These are phyloP conservation scores for Penicillium sp. DNA, from an alignment of 2,329 filamentous ascomycete genomes.

Conservation along the genomic window DNA sequence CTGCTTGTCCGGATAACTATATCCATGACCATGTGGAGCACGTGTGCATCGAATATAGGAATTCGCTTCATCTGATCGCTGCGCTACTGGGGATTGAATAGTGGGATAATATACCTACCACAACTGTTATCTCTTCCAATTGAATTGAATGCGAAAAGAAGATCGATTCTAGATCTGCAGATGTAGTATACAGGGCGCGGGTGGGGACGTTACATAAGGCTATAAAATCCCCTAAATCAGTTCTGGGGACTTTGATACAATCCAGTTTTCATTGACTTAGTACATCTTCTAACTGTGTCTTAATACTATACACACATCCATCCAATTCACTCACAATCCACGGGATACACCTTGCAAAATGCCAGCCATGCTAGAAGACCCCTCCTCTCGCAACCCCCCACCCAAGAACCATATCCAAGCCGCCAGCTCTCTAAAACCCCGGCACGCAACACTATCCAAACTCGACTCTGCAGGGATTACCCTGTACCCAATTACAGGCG, in stretches of 20 bases:
- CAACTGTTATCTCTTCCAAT: neutral
- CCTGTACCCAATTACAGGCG: constrained; percentile 27
- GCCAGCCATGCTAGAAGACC: constrained; percentile 37
- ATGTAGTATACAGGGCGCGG: neutral
- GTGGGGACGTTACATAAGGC: neutral
- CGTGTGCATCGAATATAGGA: neutral
- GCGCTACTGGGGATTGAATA: neutral
- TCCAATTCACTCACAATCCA: too few relatives aligned
- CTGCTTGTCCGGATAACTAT: neutral
- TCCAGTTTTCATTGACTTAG: neutral
- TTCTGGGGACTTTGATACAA: neutral
- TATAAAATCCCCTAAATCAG: neutral
- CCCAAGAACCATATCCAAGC: constrained; percentile 18
- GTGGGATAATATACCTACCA: too few relatives aligned
- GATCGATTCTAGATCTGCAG: too few relatives aligned
- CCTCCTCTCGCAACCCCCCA: constrained; percentile 25
- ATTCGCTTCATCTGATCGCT: neutral
- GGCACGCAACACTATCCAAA: constrained; percentile 25
- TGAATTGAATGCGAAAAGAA: neutral
- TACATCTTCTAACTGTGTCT: neutral
- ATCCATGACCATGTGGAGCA: neutral
- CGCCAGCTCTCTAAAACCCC: constrained; percentile 22
- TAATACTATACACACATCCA: neutral
- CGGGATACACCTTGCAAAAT: constrained; percentile 18
- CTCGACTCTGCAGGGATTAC: constrained; percentile 19